Evolutionary conservation across 306 rosid genomes (phyloP), one percentile per base, ranked within the genome.

Genomic region (Macrotyloma uniflorum): DNA sequence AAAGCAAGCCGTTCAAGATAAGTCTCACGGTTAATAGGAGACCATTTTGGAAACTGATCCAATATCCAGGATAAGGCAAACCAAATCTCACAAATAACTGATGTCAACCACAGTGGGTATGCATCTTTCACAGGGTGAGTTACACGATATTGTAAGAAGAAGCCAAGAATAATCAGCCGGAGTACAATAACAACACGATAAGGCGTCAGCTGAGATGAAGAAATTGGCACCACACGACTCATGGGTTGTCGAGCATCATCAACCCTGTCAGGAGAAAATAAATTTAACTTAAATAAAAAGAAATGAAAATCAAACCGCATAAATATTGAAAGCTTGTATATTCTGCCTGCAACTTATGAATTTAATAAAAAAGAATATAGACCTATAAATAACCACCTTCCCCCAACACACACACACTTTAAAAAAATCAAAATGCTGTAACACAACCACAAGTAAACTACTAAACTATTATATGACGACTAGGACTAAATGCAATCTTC

Each of bases 21-120:
- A 73, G 99, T 96, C 93, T 96, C 99, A 1, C 99, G 98, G 57
- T 96, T 96, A 76, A 93, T 59, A 23, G 99, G 99, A 76, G 63
- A 75, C 99, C 99, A 96, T 84, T 96, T 96, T 16, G 99, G 98
- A 85, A 96, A 96, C 89, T 96, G 99, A 96, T 96, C 99, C 85
- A 96, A 83, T 67, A 96, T 86, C 99, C 98, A 96, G 77, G 99
- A 96, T 28, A 90, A 75, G 13, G 99, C 99, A 86, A 96, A 96
- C 99, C 99, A 96, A 76, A 96, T 91, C 89, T 96, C 99, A 93
- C 99, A 96, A 82, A 96, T 96, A 87, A 96, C 91, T 73, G 99
- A 96, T 78, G 85, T 90, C 82, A 96, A 43, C 99, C 99, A 96
- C 69, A 96, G 75, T 4, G 96, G 88, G 71, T 96, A 96, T 36